Conservation (phyloP, 2,329 filamentous ascomycete species). For the Fusarium xylarioides region DNA sequence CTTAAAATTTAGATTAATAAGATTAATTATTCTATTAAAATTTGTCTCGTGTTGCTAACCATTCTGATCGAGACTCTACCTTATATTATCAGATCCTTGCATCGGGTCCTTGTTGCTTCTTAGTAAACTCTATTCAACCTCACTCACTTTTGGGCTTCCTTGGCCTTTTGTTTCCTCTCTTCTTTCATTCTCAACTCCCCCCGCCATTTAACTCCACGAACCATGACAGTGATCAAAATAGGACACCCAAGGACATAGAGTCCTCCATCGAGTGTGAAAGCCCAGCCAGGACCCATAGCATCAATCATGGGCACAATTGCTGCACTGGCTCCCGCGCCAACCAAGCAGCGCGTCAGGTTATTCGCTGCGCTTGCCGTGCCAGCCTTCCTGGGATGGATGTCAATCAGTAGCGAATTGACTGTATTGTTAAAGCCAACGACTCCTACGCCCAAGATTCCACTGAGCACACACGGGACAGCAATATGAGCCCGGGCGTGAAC, state of each 20-base stretch:
- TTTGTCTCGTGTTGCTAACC: neutral
- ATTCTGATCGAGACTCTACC: neutral
- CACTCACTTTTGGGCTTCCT: neutral
- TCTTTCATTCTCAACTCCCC: constrained; percentile 43
- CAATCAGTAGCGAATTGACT: constrained; percentile 62
- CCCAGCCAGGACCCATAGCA: constrained; percentile 60
- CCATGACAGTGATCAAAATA: constrained; percentile 53
- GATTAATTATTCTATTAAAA: neutral
- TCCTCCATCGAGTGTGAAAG: constrained; percentile 58
- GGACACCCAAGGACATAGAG: constrained; percentile 54
- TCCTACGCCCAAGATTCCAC: constrained; percentile 57
- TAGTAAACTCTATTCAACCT: neutral
- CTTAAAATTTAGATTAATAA: neutral
- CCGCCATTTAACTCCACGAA: constrained; percentile 56
- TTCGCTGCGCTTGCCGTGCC: constrained; percentile 65
- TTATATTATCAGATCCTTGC: neutral
- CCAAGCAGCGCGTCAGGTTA: constrained; percentile 63
- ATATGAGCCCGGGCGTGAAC: constrained; percentile 54
- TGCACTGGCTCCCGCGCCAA: constrained; percentile 63
- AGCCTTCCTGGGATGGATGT: constrained; percentile 62
- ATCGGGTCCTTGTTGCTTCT: neutral
- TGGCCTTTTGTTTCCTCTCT: constrained; percentile 32
- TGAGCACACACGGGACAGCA: constrained; percentile 57
- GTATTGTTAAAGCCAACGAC: constrained; percentile 65
- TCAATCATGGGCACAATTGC: constrained; percentile 62